Evolutionary conservation across 2,329 filamentous ascomycete genomes (phyloP), one percentile per base, ranked within the genome.

Genomic region (Sporothrix schenckii): DNA sequence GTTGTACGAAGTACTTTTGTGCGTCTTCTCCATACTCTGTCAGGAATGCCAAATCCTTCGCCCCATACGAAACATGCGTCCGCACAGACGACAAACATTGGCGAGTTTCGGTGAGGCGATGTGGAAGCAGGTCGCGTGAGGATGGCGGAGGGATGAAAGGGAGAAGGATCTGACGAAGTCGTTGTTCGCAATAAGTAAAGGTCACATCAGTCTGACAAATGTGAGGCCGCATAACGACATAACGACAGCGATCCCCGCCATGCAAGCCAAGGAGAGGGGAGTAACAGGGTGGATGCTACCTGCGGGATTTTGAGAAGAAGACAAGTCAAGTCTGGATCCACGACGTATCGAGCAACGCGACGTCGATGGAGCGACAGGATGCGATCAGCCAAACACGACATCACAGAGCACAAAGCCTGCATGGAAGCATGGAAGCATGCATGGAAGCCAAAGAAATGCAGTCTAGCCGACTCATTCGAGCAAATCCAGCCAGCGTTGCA

Each of bases 41-140:
- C 7, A 34, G 34, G 6, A 7, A 34, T 34, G 34, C 34, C n/a
- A 44, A 44, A 10, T 9, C 34, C 19, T 21, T 61, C 27, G 27
- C 16, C 63, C 11, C 27, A 13, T 11, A 21, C 30, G 19, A 41
- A 27, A 3, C 13, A 7, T 47, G 47, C 27, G n/a, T 0, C 63
- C 27, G 65, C 49, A 56, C 50, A 54, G 44, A 21, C 60, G 34
- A 16, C 24, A 27, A n/a, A 21, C 19, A n/a, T 16, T 50, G 19
- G 30, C 19, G 11, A 2, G 50, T 52, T 60, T 60, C 60, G 60
- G 61, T 66, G 52, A 66, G 24, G 61, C 30, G 66, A 61, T 30
- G n/a, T 4, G 58, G 52, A 70, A 67, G 21, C 53, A 52, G 53
- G 52, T 30, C 53, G 49, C n/a, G 49, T n/a, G 69, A 39, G 34